Evolutionary conservation across 352 stramenopile genomes (phyloP).

Genomic region (Phytophthora sp.): DNA sequence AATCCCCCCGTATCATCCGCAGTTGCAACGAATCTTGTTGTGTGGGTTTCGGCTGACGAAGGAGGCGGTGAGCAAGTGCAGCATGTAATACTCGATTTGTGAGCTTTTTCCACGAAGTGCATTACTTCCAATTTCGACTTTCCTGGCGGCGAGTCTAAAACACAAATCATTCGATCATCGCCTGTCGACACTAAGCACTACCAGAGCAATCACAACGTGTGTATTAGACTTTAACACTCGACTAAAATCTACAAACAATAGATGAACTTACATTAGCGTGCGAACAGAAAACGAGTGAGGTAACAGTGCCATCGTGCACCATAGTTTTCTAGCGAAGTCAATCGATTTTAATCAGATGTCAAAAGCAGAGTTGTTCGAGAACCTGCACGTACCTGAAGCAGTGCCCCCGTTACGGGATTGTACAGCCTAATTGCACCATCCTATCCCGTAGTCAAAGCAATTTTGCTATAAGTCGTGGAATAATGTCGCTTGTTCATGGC

Average conservation of each 20-base stretch:
- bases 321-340: constrained; percentile 39
- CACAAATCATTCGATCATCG: constrained; percentile 59
- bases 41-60: constrained; percentile 10
- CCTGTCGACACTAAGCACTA: constrained; percentile 75
- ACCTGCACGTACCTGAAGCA: constrained; percentile 51
- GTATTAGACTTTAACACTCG: too few species aligned
- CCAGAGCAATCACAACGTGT: too few species aligned
- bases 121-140: constrained; percentile 63
- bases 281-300: constrained; percentile 64
- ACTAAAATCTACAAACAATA: neutral
- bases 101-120: constrained; percentile 67
- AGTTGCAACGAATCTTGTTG: constrained; percentile 52
- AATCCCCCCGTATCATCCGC: constrained; percentile 60
- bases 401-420: constrained; percentile 66
- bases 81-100: constrained; percentile 64
- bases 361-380: neutral
- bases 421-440: constrained; percentile 69
- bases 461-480: too few species aligned
- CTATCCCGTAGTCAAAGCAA: too few species aligned
- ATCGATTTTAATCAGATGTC: neutral
- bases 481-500: too few species aligned
- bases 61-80: constrained; percentile 49
- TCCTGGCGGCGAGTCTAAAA: constrained; percentile 50
- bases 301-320: constrained; percentile 64
- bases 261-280: constrained; percentile 49